Evolutionary conservation across 257 asterid genomes (phyloP).

Genomic region (Verbascum thapsus): DNA sequence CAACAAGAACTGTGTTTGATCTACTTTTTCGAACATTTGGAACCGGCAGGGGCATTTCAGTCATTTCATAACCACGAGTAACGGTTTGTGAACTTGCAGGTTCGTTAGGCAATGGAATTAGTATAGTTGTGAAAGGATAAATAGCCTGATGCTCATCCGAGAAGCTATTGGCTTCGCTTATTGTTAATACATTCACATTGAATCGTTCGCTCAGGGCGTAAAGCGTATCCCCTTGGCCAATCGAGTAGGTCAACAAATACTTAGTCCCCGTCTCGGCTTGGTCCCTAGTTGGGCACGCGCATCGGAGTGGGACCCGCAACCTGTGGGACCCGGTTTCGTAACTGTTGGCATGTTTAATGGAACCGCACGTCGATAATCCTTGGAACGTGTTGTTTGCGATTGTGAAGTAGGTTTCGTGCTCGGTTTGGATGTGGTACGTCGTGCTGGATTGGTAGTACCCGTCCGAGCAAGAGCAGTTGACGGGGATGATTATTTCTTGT

Average conservation of each 20-base stretch:
- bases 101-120: constrained; percentile 41
- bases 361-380: constrained; percentile 53
- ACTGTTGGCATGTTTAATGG: constrained; percentile 30
- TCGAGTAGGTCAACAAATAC: constrained; percentile 49
- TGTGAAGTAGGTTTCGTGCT: constrained; percentile 34
- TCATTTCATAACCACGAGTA: background rate
- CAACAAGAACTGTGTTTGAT: constrained; percentile 27
- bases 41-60: constrained; percentile 21
- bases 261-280: constrained; percentile 38
- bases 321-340: constrained; percentile 4
- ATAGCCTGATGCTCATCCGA: constrained; percentile 28
- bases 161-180: constrained; percentile 46
- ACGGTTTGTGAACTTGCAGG: constrained; percentile 35
- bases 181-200: constrained; percentile 29
- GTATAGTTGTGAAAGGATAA: constrained; percentile 50
- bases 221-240: constrained; percentile 40
- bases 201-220: constrained; percentile 38
- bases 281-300: constrained; percentile 52
- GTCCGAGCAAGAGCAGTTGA: constrained; percentile 54
- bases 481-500: constrained; percentile 49
- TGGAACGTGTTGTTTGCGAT: constrained; percentile 55
- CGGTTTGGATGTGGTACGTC: constrained; percentile 28
- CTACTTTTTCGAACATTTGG: constrained; percentile 8
- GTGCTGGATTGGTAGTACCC: constrained; percentile 41
- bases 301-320: constrained; percentile 52